A percentile compares a stretch with the other conserved stretches of the same genome.
Conservation (phyloP, 2,329 filamentous ascomycete species). For the Emmonsiellopsis sp. region DNA sequence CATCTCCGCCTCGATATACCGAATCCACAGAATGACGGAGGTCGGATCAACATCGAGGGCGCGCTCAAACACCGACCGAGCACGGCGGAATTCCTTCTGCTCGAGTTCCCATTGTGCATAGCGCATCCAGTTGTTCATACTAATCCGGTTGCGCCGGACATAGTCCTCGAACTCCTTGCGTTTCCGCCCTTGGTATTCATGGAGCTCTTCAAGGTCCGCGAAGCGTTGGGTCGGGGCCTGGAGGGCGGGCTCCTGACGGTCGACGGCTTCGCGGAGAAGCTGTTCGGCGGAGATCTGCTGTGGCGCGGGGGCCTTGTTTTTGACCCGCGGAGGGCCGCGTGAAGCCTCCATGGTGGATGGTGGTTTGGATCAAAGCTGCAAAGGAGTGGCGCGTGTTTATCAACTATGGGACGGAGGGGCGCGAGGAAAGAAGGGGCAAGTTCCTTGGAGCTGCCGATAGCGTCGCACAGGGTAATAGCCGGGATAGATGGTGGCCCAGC, state of each 20-base stretch:
- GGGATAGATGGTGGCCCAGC: not conserved
- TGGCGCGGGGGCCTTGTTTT: slow-evolving; percentile 93
- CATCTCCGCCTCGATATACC: slow-evolving; percentile 95
- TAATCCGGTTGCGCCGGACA: slow-evolving; percentile 85
- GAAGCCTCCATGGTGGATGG: slow-evolving; percentile 67
- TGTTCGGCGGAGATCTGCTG: slow-evolving; percentile 93
- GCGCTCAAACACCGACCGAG: slow-evolving; percentile 86
- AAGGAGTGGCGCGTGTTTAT: too few species aligned
- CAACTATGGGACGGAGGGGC: not conserved
- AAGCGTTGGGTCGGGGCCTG: slow-evolving; percentile 92
- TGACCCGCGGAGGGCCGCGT: slow-evolving; percentile 88
- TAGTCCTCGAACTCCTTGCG: slow-evolving; percentile 97
- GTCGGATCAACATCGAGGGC: slow-evolving; percentile 87
- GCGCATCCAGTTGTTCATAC: slow-evolving; percentile 98
- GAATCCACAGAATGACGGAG: slow-evolving; percentile 76
- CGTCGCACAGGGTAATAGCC: not conserved
- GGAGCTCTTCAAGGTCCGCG: slow-evolving; percentile 91
- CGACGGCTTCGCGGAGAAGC: slow-evolving; percentile 91
- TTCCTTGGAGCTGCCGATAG: not conserved
- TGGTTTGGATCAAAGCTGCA: not conserved
- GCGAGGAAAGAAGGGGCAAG: too few species aligned
- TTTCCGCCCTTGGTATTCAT: slow-evolving; percentile 94
- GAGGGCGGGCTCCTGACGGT: slow-evolving; percentile 80
- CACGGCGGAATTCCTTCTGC: slow-evolving; percentile 91
- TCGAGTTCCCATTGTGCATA: slow-evolving; percentile 97